Evolutionary conservation across 371 early-diverging fungal species (phyloP).

Genomic region (Caulochytrium protostelioides): DNA sequence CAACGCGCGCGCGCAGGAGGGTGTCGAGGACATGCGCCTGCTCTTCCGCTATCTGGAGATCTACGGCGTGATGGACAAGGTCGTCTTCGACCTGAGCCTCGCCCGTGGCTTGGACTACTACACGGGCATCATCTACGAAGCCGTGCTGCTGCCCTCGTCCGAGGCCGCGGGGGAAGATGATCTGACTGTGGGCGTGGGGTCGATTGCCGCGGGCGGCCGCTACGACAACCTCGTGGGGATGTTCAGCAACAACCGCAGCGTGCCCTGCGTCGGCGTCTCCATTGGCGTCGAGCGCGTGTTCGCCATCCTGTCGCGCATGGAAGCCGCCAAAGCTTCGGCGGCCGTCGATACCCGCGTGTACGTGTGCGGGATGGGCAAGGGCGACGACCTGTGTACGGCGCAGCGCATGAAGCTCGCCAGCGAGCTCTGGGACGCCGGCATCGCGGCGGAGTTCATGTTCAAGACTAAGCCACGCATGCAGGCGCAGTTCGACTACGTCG

Average conservation of each 20-base stretch:
- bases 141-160: slow-evolving; percentile 37
- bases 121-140: slow-evolving; percentile 98
- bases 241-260: slow-evolving; percentile 45
- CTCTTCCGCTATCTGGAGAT: slow-evolving; percentile 70
- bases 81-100: slow-evolving; percentile 84
- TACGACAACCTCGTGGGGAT: slow-evolving; percentile 96
- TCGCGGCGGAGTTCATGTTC: slow-evolving; percentile 76
- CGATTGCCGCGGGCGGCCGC: slow-evolving; percentile 96
- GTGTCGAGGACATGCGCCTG: slow-evolving; percentile 67
- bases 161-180: slow-evolving; percentile 21
- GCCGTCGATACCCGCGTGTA: slow-evolving; percentile 59
- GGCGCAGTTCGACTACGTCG: slow-evolving; percentile 56
- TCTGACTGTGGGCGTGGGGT: slow-evolving; percentile 77
- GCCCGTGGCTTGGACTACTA: slow-evolving; percentile 98
- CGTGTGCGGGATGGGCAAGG: slow-evolving; percentile 66
- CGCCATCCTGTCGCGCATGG: slow-evolving; percentile 43
- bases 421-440: slow-evolving; percentile 71
- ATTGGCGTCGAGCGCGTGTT: slow-evolving; percentile 96
- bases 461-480: slow-evolving; percentile 73
- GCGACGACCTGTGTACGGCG: slow-evolving; percentile 68
- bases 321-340: slow-evolving; percentile 25
- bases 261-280: slow-evolving; percentile 94
- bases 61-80: slow-evolving; percentile 45
- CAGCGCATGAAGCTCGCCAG: slow-evolving; percentile 73
- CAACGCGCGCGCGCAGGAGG: slow-evolving; percentile 53